Evolutionary conservation across 306 rosid genomes (phyloP).

Genomic region (Gastrolobium villosum): DNA sequence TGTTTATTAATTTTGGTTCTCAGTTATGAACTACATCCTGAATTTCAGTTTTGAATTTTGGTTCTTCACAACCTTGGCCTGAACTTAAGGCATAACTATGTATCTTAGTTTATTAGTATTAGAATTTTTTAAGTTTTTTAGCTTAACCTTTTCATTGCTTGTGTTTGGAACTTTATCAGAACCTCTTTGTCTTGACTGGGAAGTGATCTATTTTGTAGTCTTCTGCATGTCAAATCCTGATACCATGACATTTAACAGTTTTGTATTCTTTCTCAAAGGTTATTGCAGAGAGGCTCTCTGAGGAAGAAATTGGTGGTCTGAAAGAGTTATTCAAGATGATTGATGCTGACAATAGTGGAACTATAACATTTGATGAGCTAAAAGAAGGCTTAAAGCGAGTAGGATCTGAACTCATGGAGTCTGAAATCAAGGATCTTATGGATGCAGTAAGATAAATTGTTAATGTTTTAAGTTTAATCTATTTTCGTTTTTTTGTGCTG

Average conservation of each 20-base stretch:
- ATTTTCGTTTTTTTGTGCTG: slow-evolving; percentile 4
- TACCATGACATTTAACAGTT: not conserved
- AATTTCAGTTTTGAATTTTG: not conserved
- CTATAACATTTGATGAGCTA: slow-evolving; percentile 71
- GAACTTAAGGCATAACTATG: slow-evolving; percentile 15
- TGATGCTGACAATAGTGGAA: slow-evolving; percentile 68
- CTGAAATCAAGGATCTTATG: slow-evolving; percentile 74
- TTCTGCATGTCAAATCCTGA: slow-evolving; percentile 28
- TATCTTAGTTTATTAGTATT: slow-evolving; percentile 15
- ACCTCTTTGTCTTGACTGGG: slow-evolving; percentile 8
- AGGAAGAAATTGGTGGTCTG: slow-evolving; percentile 77
- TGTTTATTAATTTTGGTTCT: slow-evolving; percentile 2
- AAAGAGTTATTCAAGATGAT: slow-evolving; percentile 66
- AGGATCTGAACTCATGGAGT: slow-evolving; percentile 67
- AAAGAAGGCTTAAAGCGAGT: slow-evolving; percentile 65
- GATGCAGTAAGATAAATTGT: slow-evolving; percentile 57
- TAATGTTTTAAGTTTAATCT: slow-evolving; percentile 6
- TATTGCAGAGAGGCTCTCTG: slow-evolving; percentile 69
- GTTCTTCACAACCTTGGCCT: slow-evolving; percentile 16
- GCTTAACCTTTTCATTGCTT: slow-evolving; percentile 20
- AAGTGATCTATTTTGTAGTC: slow-evolving; percentile 32
- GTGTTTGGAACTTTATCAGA: slow-evolving; percentile 28
- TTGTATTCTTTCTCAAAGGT: slow-evolving; percentile 52
- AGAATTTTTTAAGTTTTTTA: slow-evolving; percentile 2
- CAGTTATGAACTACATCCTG: slow-evolving; percentile 4